These are phyloP conservation scores for Populus euphratica DNA, from an alignment of 345 rosid genomes.

Conservation along the genomic window DNA sequence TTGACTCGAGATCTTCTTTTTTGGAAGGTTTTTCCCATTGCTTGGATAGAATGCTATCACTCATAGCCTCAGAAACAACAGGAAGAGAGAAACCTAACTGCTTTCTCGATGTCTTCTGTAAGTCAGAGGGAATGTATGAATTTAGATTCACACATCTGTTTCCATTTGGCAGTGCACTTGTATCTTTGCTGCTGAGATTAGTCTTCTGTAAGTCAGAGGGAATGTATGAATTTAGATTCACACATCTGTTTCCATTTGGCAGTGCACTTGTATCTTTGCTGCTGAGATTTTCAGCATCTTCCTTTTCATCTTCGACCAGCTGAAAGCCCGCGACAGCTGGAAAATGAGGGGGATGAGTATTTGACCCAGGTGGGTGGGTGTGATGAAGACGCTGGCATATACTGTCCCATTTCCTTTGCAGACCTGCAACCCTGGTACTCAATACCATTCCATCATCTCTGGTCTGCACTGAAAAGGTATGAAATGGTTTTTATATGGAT, in stretches of 20 bases:
- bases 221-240: constrained; percentile 2
- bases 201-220: constrained; percentile 26
- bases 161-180: constrained; percentile 16
- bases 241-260: constrained; percentile 16
- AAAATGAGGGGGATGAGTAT: constrained; percentile 16
- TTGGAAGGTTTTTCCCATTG: constrained; percentile 35
- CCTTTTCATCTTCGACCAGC: constrained; percentile 14
- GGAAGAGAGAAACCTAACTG: constrained; percentile 16
- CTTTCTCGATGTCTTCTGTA: constrained; percentile 23
- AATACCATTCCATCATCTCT: constrained; percentile 39
- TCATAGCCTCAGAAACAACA: constrained; percentile 17
- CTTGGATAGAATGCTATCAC: constrained; percentile 30
- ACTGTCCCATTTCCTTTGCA: constrained; percentile 57
- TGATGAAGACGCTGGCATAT: constrained; percentile 54
- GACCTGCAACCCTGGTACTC: constrained; percentile 28
- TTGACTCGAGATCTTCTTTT: constrained; percentile 22
- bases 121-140: constrained; percentile 12
- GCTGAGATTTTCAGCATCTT: constrained; percentile 20
- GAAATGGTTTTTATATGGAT: constrained; percentile 38
- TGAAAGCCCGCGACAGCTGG: constrained; percentile 18
- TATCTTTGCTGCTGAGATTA: too few relatives aligned
- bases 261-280: constrained; percentile 13
- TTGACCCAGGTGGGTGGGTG: constrained; percentile 30
- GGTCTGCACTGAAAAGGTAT: constrained; percentile 52
- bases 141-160: constrained; percentile 15